Evolutionary conservation across 805 yeast species (phyloP).

Genomic region (Trichomonascus vanleenenianus): DNA sequence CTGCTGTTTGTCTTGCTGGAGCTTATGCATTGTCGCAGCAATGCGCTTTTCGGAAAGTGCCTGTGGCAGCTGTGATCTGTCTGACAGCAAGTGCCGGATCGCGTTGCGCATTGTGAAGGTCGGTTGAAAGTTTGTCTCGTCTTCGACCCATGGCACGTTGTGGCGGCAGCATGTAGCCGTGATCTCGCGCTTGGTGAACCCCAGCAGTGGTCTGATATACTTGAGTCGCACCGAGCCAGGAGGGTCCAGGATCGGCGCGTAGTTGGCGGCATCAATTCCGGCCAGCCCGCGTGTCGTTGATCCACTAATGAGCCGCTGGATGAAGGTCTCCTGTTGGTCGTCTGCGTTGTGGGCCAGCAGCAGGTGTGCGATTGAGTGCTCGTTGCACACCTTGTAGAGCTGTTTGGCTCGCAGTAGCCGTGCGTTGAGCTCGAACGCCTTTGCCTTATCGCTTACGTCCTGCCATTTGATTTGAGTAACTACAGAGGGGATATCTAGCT

Average conservation of each 20-base stretch:
- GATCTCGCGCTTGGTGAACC: slow-evolving; percentile 37
- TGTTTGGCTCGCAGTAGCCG: slow-evolving; percentile 44
- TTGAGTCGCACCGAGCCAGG: slow-evolving; percentile 18
- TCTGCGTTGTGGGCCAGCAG: slow-evolving; percentile 61
- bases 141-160: slow-evolving; percentile 59
- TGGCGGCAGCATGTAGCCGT: slow-evolving; percentile 37
- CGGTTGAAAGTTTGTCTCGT: slow-evolving; percentile 50
- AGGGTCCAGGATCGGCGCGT: slow-evolving; percentile 12
- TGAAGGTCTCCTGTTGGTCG: slow-evolving; percentile 66
- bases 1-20: neutral
- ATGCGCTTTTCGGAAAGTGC: slow-evolving; percentile 9
- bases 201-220: slow-evolving; percentile 48
- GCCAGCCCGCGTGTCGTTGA: slow-evolving; percentile 50
- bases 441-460: slow-evolving; percentile 11
- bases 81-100: slow-evolving; percentile 32
- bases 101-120: slow-evolving; percentile 51
- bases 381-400: slow-evolving; percentile 36
- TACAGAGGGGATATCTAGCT: slow-evolving; percentile 19
- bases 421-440: slow-evolving; percentile 53
- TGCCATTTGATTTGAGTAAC: too few species aligned
- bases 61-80: slow-evolving; percentile 13
- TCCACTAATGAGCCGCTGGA: slow-evolving; percentile 42
- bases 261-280: slow-evolving; percentile 38
- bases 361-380: slow-evolving; percentile 31
- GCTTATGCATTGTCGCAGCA: neutral